These are phyloP conservation scores for Solanum ossicruentum DNA, from an alignment of 257 asterid genomes.

Conservation along the genomic window DNA sequence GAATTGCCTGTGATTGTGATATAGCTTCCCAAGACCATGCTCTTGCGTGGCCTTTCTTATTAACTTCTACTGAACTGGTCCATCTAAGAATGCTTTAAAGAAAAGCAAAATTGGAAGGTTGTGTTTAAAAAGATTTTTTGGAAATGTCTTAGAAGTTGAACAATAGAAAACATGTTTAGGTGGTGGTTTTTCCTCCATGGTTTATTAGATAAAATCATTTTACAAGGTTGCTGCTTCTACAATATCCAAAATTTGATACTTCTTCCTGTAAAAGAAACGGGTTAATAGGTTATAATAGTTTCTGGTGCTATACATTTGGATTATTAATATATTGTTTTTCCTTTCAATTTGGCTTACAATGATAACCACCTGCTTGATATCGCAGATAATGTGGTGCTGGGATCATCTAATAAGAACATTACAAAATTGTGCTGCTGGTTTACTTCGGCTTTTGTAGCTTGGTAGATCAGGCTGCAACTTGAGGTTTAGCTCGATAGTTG, in stretches of 20 bases:
- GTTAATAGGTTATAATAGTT: not conserved
- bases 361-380: not conserved
- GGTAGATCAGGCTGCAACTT: constrained; percentile 14
- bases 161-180: not conserved
- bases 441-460: constrained; percentile 10
- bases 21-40: not conserved
- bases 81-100: not conserved
- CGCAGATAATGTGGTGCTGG: not conserved
- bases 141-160: not conserved
- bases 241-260: not conserved
- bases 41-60: not conserved
- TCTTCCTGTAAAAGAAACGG: not conserved
- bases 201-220: not conserved
- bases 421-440: not conserved
- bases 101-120: not conserved
- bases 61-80: not conserved
- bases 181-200: not conserved
- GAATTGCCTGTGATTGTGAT: not conserved
- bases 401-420: not conserved
- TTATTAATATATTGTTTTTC: not conserved
- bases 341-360: not conserved
- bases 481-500: constrained; percentile 19
- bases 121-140: not conserved
- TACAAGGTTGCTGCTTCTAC: not conserved
- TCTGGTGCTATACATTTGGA: not conserved